Evolutionary conservation across 2,329 filamentous ascomycete genomes (phyloP).

Genomic region (Didymella glomerata): DNA sequence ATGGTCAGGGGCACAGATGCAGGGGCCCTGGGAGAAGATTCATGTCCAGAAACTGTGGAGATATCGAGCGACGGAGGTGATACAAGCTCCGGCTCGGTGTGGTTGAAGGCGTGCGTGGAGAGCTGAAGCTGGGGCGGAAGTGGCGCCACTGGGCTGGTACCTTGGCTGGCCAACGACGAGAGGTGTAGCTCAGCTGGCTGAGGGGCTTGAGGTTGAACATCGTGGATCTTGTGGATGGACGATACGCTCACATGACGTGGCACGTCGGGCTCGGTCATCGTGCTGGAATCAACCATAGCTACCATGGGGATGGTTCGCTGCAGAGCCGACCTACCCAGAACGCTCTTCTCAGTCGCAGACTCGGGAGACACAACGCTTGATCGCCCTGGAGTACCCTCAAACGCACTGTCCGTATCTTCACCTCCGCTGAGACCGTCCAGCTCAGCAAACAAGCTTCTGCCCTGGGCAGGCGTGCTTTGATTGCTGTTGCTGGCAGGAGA

Average conservation of each 20-base stretch:
- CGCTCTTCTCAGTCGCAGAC: slow-evolving; percentile 44
- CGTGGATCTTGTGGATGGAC: slow-evolving; percentile 39
- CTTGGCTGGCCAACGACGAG: slow-evolving; percentile 41
- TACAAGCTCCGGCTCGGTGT: slow-evolving; percentile 33
- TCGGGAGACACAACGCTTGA: slow-evolving; percentile 45
- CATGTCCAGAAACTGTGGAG: slow-evolving; percentile 39
- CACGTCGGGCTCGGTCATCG: slow-evolving; percentile 69
- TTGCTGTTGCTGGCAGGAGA: slow-evolving; percentile 59
- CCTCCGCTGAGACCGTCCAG: slow-evolving; percentile 81
- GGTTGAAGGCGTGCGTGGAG: slow-evolving; percentile 35
- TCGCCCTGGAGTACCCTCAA: slow-evolving; percentile 48
- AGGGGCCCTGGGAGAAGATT: slow-evolving; percentile 34
- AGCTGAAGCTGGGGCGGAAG: slow-evolving; percentile 29
- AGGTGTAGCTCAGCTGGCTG: slow-evolving; percentile 26
- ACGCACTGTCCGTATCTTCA: slow-evolving; percentile 61
- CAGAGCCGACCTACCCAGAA: slow-evolving; percentile 35
- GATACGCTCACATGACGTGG: slow-evolving; percentile 46
- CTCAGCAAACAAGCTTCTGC: slow-evolving; percentile 90
- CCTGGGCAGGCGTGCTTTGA: slow-evolving; percentile 58
- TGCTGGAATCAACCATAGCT: slow-evolving; percentile 66
- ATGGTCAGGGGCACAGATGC: slow-evolving; percentile 29
- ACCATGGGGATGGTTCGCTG: slow-evolving; percentile 37
- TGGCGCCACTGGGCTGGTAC: slow-evolving; percentile 36
- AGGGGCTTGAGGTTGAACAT: slow-evolving; percentile 37
- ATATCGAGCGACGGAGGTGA: slow-evolving; percentile 30